Evolutionary conservation across 352 stramenopile species (phyloP), one percentile per base, ranked within the genome.

Genomic region (Blastocystis sp.): DNA sequence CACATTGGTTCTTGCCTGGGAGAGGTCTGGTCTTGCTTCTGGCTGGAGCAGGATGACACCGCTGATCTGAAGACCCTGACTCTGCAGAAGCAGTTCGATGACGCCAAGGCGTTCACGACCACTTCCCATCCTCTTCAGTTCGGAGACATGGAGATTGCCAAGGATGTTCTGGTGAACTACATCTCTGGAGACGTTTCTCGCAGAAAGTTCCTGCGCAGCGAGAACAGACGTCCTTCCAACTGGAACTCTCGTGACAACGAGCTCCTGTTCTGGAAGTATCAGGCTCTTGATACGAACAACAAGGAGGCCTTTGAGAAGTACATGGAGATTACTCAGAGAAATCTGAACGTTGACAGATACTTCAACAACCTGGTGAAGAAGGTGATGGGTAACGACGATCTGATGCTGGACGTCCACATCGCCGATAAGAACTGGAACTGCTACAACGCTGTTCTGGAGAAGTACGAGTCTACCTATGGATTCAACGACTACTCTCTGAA

Each of bases 1-100:
- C 56, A 89, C 0, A 88, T 96, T 54, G 89, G 90, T 18, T 93
- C 92, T 27, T 96, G 92, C 53, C 88, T 95, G 1, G 54, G 75
- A 32, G 75, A 85, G 49, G 75, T 84, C 59, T 84, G 73, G 73
- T 73, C 54, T 84, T 84, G 73, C 59, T 84, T 84, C 73, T 84
- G 73, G 73, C n/a, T 84, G 36, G 73, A 84, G 40, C 73, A 84
- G 59, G 73, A 84, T 72, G 73, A 84, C 32, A 32, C 34, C 54
- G 73, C 73, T 29, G 73, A 84, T 67, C 49, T 84, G 36, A 54
- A 44, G n/a, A 84, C 49, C n/a, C 59, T 84, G 59, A 84, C 73
- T 40, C 73, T 84, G 24, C 73, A 84, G 59, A 69, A 84, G 59
- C 73, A 84, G 59, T 84, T 84, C 32, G 42, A 77, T 32, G 65